Conservation (phyloP, 495 filamentous ascomycete genomes). For the Bathelium albidoporum region DNA sequence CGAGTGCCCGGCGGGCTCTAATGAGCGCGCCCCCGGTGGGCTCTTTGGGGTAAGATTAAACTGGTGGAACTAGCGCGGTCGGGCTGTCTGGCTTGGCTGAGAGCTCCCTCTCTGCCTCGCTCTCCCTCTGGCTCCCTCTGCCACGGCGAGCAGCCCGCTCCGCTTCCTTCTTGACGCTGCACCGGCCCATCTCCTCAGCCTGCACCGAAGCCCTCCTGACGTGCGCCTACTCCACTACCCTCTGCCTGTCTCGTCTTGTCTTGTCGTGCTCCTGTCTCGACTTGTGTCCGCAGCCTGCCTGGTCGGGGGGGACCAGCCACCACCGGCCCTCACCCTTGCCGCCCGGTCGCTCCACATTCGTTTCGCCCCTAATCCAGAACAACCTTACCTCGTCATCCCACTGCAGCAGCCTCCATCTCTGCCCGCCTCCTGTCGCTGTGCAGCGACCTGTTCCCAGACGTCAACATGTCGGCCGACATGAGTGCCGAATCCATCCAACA, state of each 20-base stretch:
- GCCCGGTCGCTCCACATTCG: constrained; percentile 2
- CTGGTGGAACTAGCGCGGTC: background rate
- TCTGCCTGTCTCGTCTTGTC: background rate
- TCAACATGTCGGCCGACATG: constrained; percentile 42
- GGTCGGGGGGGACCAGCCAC: background rate
- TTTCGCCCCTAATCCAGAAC: constrained; percentile 5
- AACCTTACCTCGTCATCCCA: constrained; percentile 4
- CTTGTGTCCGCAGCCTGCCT: background rate
- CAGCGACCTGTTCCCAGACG: background rate
- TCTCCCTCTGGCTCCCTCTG: too few species aligned
- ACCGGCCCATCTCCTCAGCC: background rate
- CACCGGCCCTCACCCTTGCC: constrained; percentile 2
- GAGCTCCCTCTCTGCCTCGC: constrained; percentile 1
- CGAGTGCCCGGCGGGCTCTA: background rate
- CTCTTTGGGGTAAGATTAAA: constrained; percentile 2
- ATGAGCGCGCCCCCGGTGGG: background rate
- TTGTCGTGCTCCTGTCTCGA: background rate
- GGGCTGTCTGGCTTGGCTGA: constrained; percentile 1
- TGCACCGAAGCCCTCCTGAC: constrained; percentile 4
- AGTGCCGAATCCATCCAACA: constrained; percentile 66
- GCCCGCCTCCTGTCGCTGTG: background rate
- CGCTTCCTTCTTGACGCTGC: constrained; percentile 2
- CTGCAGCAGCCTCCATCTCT: background rate
- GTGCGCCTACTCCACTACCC: constrained; percentile 2
- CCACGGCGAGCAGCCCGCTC: background rate